Conservation (phyloP, 176 grass and related monocot genomes). For the Lolium rigidum region DNA sequence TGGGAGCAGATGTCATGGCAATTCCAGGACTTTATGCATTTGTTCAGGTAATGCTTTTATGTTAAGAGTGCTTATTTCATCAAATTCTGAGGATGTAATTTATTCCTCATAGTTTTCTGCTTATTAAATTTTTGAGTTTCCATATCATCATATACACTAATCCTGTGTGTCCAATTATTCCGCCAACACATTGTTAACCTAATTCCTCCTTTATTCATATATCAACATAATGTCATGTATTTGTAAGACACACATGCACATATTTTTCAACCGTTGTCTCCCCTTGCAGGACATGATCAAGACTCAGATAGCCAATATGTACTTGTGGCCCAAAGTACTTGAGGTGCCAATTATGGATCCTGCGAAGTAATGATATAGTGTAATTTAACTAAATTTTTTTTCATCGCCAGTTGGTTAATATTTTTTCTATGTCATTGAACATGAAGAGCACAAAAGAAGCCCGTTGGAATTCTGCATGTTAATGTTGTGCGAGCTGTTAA, state of each 20-base stretch:
- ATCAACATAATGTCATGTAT: not conserved
- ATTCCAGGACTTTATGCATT: slow-evolving; percentile 82
- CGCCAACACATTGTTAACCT: not conserved
- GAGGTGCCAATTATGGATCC: slow-evolving; percentile 84
- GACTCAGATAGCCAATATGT: slow-evolving; percentile 85
- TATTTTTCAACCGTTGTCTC: not conserved
- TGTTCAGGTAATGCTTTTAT: slow-evolving; percentile 67
- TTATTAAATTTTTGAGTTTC: not conserved
- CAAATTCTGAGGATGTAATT: not conserved
- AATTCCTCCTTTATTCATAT: not conserved
- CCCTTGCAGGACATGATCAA: slow-evolving; percentile 79
- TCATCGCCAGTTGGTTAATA: slow-evolving; percentile 39
- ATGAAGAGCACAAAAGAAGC: slow-evolving; percentile 74
- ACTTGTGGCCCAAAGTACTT: slow-evolving; percentile 89
- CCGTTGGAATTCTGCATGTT: slow-evolving; percentile 76
- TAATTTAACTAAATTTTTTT: slow-evolving; percentile 9
- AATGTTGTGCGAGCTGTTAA: slow-evolving; percentile 64
- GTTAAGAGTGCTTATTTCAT: not conserved
- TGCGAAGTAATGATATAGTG: slow-evolving; percentile 53
- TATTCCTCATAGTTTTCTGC: slow-evolving; percentile 5
- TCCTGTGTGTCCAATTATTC: not conserved
- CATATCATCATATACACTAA: not conserved
- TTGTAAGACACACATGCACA: slow-evolving; percentile 3
- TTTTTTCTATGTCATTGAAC: slow-evolving; percentile 8
- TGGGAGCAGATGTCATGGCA: slow-evolving; percentile 88